These are phyloP conservation scores for Lanmaoa rubissima DNA, from an alignment of 768 basidiomycete genomes.

Conservation along the genomic window DNA sequence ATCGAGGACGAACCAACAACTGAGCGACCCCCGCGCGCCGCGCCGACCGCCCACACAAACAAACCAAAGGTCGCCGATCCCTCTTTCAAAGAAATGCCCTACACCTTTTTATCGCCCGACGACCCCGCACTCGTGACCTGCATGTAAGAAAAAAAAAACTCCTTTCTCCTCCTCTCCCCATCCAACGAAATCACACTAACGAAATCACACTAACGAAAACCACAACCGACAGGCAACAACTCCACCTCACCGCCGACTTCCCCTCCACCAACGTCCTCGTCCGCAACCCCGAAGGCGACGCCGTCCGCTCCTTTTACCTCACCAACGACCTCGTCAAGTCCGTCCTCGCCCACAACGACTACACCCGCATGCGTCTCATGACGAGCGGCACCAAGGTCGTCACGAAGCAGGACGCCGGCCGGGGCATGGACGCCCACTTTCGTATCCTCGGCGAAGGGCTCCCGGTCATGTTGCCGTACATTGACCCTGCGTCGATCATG, in stretches of 20 bases:
- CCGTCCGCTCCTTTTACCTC: conserved; percentile 82
- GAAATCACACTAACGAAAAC: background rate
- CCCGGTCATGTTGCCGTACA: conserved; percentile 77
- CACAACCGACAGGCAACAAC: conserved; percentile 53
- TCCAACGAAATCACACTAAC: background rate
- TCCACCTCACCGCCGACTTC: conserved; percentile 69
- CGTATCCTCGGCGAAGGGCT: conserved; percentile 84
- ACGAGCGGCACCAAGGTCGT: conserved; percentile 95
- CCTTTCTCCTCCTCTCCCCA: background rate
- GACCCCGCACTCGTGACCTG: conserved; percentile 70
- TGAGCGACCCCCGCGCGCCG: background rate
- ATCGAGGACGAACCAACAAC: conserved; percentile 1
- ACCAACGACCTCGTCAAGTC: conserved; percentile 80
- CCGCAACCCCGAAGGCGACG: conserved; percentile 73
- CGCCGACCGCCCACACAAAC: background rate
- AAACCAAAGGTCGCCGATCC: conserved; percentile 26
- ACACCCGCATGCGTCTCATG: conserved; percentile 79
- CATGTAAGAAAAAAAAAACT: conserved; percentile 66
- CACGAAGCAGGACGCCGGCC: conserved; percentile 79
- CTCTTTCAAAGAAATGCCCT: conserved; percentile 87
- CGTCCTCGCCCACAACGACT: conserved; percentile 81
- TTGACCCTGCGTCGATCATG: conserved; percentile 63
- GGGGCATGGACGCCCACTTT: conserved; percentile 57
- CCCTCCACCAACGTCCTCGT: conserved; percentile 79
- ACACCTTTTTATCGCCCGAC: conserved; percentile 70